A percentile compares a stretch with the other conserved stretches of the same genome.
These are phyloP conservation scores for Colletotrichum trifolii DNA, from an alignment of 2,329 filamentous ascomycete genomes.

Conservation along the genomic window DNA sequence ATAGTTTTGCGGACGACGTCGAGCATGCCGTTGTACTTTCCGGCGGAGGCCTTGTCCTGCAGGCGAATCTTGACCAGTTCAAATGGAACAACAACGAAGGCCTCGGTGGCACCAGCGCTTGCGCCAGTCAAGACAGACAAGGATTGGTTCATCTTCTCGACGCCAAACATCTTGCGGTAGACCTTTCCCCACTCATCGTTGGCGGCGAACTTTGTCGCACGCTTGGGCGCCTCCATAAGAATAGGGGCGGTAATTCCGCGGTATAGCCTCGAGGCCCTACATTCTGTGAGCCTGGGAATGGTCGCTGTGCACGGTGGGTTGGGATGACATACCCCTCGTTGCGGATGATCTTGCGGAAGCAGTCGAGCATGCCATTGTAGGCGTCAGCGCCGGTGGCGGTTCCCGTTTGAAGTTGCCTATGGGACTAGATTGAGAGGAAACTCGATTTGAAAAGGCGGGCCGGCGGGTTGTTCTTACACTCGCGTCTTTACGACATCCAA, in stretches of 20 bases:
- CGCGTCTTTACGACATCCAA: constrained; percentile 98
- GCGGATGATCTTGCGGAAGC: constrained; percentile 95
- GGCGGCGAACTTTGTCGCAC: constrained; percentile 98
- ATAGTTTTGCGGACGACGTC: constrained; percentile 87
- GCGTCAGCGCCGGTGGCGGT: constrained; percentile 78
- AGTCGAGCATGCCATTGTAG: constrained; percentile 98
- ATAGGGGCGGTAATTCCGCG: constrained; percentile 96
- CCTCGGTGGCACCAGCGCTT: constrained; percentile 92
- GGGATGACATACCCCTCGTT: constrained; percentile 81
- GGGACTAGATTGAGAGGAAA: constrained; percentile 39
- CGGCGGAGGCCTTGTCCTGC: constrained; percentile 92
- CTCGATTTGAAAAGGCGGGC: constrained; percentile 35
- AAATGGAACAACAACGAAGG: constrained; percentile 97
- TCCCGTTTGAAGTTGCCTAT: constrained; percentile 87
- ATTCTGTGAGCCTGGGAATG: constrained; percentile 20
- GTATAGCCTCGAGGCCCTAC: constrained; percentile 88
- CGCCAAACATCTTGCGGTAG: constrained; percentile 88
- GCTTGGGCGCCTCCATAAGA: constrained; percentile 94
- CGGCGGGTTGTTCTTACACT: constrained; percentile 72
- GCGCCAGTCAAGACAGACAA: constrained; percentile 94
- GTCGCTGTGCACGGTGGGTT: constrained; percentile 1
- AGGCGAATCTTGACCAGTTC: constrained; percentile 98
- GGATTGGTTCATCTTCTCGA: constrained; percentile 88
- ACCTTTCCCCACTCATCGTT: constrained; percentile 98
- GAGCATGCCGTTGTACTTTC: constrained; percentile 85